Evolutionary conservation across 805 yeast species (phyloP), one percentile per base, ranked within the genome.

Genomic region (Komagataella pseudopastoris): DNA sequence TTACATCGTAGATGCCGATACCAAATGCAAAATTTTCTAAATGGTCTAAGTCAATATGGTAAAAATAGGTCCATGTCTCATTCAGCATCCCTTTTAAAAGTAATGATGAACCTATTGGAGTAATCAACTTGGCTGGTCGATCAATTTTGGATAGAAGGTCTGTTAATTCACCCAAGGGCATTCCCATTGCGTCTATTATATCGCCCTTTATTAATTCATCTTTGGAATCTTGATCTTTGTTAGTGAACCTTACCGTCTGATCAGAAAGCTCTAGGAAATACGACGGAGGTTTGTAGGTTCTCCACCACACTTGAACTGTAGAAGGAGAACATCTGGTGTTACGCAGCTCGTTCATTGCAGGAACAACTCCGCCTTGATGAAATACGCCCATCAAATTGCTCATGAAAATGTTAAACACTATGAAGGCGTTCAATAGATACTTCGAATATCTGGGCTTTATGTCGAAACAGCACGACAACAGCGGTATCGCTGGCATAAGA

Each of bases 281-380:
- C 4, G 88, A 76, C 3, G 99, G 98, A 0, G 98, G 97, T 3
- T 88, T 77, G 59, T 91, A 93, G 0, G 96, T 88, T 63, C 88
- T 81, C 98, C 98, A 91, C 88, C 95, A 91, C 4, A 91, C 60
- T 43, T 78, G 75, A 0, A 78, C 68, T 1, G 44, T 6, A 6
- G 51, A 55, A 18, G 56, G 50, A 2, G 58, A 53, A 30, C 14
- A 30, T 10, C n/a, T 14, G 17, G 62, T 50, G 16, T 58, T 53
- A 17, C 65, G 63, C 2, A 79, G 50, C 51, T 71, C 61, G 20
- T 69, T 70, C 44, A 86, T 67, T 0, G 85, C 83, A 0, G 87
- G 83, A 1, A 91, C 68, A 0, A 93, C 78, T 1, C 99, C 99
- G 45, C 91, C 89, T 69, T 93, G 99, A 60, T 93, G 99, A 23